Evolutionary conservation across 768 basidiomycete species (phyloP).

Genomic region (Lentinula lateritia): DNA sequence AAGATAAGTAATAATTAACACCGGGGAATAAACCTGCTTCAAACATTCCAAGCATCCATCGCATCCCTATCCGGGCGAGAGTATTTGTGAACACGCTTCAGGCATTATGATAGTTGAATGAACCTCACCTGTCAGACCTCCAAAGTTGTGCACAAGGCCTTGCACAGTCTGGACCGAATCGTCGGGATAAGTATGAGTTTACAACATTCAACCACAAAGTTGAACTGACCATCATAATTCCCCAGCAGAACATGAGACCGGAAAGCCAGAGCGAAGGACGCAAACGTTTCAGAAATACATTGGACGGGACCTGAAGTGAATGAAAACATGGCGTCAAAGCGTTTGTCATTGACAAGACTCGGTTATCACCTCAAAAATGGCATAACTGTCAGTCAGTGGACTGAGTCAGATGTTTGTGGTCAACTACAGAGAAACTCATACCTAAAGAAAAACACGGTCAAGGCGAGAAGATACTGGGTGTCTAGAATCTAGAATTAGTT

Average conservation of each 20-base stretch:
- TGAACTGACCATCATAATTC: constrained; percentile 59
- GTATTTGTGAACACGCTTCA: not conserved
- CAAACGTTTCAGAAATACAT: constrained; percentile 65
- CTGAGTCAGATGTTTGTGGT: no score
- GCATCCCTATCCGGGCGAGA: constrained; percentile 40
- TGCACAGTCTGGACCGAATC: constrained; percentile 53
- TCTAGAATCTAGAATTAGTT: constrained; percentile 37
- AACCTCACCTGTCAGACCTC: constrained; percentile 57
- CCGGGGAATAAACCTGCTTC: constrained; percentile 67
- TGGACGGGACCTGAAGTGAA: constrained; percentile 55
- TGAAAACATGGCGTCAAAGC: not conserved
- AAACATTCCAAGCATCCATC: constrained; percentile 68
- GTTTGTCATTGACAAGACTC: not conserved
- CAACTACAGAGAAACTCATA: not conserved
- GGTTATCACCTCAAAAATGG: constrained; percentile 54
- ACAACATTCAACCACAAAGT: not conserved
- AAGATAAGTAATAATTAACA: constrained; percentile 69
- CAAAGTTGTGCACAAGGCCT: constrained; percentile 64
- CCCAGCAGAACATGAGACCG: constrained; percentile 68
- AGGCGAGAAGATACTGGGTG: constrained; percentile 56
- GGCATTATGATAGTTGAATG: not conserved
- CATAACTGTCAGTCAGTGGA: constrained; percentile 36
- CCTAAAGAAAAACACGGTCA: constrained; percentile 60
- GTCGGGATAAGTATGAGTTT: not conserved
- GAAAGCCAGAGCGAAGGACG: constrained; percentile 78